Evolutionary conservation across 345 rosid species (phyloP), one percentile per base, ranked within the genome.

Genomic region (Lumnitzera littorea): DNA sequence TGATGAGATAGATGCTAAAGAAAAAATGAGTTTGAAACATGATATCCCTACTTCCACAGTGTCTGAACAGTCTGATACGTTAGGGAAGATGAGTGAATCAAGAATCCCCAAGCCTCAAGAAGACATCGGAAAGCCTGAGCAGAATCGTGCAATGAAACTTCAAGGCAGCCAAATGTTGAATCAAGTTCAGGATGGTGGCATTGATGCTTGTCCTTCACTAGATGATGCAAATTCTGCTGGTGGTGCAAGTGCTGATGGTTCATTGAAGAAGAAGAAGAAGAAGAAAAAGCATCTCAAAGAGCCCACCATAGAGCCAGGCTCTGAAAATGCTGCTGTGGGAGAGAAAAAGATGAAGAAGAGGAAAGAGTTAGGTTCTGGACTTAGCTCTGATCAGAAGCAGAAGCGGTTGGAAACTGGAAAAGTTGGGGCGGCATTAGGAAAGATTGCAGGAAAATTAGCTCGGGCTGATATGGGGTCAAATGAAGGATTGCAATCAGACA

Each of bases 321-420:
- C 74, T 7, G 88, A 73, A 53, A 69, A 71, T 53, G 51, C 82
- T 71, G 20, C 64, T 53, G 58, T 29, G 25, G 75, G 56, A 60
- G 78, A 63, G 50, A 69, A 63, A 59, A 69, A 50, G 78, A 91
- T 82, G 83, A 89, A 80, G 64, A 92, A 81, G 80, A 86, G 82
- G 78, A 82, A 76, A 68, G 86, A 76, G 64, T 46, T 60, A 20
- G 73, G 65, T 52, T 36, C 66, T 23, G 82, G 69, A 71, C 29
- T 64, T 48, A 70, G 62, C 60, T 50, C 81, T 63, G 91, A 69
- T 67, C 78, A 48, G 59, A 80, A 70, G 48, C 80, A 73, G 68
- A 86, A 82, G 78, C 56, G 62, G 12, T 31, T 75, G 66, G 46
- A 75, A 64, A 63, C 65, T 56, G 82, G 80, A 60, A 84, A 84